Conservation (phyloP, 192 early-diverging fungal species). For the Backusella mclennaniae region DNA sequence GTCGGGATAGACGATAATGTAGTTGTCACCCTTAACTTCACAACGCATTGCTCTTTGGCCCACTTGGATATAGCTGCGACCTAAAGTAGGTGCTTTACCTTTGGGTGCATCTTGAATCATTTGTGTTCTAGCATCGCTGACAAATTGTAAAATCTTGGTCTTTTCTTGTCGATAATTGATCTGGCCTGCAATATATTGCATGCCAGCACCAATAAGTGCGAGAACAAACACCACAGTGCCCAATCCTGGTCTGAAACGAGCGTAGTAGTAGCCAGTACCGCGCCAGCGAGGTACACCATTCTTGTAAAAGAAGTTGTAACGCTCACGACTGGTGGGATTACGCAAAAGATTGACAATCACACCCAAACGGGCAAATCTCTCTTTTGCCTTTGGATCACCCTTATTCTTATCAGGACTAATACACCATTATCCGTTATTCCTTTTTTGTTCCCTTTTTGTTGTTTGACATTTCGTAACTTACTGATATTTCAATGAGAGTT, state of each 20-base stretch:
- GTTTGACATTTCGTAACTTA: slow-evolving; percentile 30
- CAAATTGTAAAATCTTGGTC: slow-evolving; percentile 45
- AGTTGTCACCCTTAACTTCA: slow-evolving; percentile 32
- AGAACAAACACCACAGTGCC: slow-evolving; percentile 54
- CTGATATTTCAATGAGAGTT: slow-evolving; percentile 67
- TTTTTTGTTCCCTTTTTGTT: neutral
- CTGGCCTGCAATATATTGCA: slow-evolving; percentile 66
- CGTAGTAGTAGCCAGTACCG: slow-evolving; percentile 73
- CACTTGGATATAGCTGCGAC: slow-evolving; percentile 29
- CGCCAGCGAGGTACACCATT: slow-evolving; percentile 82
- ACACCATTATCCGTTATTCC: neutral
- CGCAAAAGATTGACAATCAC: slow-evolving; percentile 68
- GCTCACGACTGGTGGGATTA: slow-evolving; percentile 56
- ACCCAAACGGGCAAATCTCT: slow-evolving; percentile 62
- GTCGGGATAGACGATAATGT: slow-evolving; percentile 34
- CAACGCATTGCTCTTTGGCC: slow-evolving; percentile 26
- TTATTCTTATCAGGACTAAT: slow-evolving; percentile 72
- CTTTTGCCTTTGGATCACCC: slow-evolving; percentile 43
- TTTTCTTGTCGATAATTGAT: slow-evolving; percentile 62
- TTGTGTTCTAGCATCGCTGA: slow-evolving; percentile 23
- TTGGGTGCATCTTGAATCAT: slow-evolving; percentile 28
- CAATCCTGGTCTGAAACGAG: slow-evolving; percentile 72
- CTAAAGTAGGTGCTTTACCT: slow-evolving; percentile 29
- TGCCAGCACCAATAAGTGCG: slow-evolving; percentile 45
- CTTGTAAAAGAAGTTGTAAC: slow-evolving; percentile 80